phyloP scores from a whole-genome alignment of 768 basidiomycete genomes.

The Boletus rufocinnamomeus region DNA sequence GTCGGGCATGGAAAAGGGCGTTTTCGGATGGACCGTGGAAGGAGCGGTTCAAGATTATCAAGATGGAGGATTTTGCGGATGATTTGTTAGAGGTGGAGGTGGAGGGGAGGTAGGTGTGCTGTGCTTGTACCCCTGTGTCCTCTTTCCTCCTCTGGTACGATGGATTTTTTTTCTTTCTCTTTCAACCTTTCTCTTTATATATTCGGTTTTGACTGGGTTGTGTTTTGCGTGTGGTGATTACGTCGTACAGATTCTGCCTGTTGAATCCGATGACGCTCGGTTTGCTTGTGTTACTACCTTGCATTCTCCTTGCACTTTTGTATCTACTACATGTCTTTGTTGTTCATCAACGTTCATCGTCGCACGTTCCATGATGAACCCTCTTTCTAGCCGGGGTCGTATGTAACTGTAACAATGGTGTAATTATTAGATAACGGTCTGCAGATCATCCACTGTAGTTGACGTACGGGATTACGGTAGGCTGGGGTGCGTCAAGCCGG shows the following conservation, averaged over 20 bases:
- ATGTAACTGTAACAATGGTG: slow-evolving; percentile 2
- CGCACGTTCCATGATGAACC: slow-evolving; percentile 1
- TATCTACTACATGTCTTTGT: slow-evolving; percentile 7
- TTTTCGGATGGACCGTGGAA: slow-evolving; percentile 55
- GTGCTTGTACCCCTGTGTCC: neutral
- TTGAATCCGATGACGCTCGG: neutral
- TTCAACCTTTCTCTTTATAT: too few relatives aligned
- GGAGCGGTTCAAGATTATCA: slow-evolving; percentile 54
- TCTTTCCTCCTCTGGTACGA: neutral
- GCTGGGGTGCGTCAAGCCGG: neutral
- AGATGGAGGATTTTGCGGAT: slow-evolving; percentile 66
- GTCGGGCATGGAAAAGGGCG: slow-evolving; percentile 73
- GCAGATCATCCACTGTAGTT: neutral
- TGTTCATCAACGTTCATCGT: neutral
- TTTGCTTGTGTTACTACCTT: slow-evolving; percentile 11
- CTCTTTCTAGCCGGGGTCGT: neutral
- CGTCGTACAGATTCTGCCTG: neutral
- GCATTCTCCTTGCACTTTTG: slow-evolving; percentile 11
- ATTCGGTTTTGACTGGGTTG: neutral
- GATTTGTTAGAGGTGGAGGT: slow-evolving; percentile 51
- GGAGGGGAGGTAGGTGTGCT: slow-evolving; percentile 16
- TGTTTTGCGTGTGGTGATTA: neutral
- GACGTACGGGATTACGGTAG: neutral
- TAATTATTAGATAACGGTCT: neutral
- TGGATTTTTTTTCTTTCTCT: neutral